Percentiles rank a stretch among this genome's conserved stretches.
These are phyloP conservation scores for Coemansia sp. DNA, from an alignment of 192 early-diverging fungal species.

Conservation along the genomic window DNA sequence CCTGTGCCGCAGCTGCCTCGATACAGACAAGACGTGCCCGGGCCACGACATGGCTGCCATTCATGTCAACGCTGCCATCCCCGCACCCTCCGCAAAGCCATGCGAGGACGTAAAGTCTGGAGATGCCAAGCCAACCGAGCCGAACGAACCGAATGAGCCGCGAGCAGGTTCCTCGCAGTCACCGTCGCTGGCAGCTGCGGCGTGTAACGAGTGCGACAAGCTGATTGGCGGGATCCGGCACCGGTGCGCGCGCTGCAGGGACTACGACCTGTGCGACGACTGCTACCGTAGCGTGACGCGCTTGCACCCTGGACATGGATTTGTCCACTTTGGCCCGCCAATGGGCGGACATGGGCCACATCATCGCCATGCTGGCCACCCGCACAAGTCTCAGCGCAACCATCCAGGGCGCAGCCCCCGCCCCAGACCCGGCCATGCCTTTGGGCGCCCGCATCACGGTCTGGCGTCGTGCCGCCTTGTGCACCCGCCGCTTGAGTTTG, in stretches of 20 bases:
- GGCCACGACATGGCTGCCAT: slow-evolving; percentile 55
- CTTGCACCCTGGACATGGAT: slow-evolving; percentile 44
- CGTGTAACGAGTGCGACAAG: slow-evolving; percentile 61
- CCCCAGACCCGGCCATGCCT: not conserved
- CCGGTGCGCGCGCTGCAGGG: slow-evolving; percentile 58
- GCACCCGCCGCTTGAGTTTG: slow-evolving; percentile 10
- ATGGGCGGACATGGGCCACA: slow-evolving; percentile 3
- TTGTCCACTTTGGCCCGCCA: slow-evolving; percentile 45
- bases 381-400: not conserved
- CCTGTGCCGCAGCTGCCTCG: slow-evolving; percentile 28
- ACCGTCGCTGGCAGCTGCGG: not conserved
- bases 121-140: not conserved
- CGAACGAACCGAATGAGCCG: not conserved
- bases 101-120: not conserved
- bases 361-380: slow-evolving; percentile 8
- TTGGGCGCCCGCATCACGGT: not conserved
- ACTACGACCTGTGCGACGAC: slow-evolving; percentile 56
- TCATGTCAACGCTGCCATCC: slow-evolving; percentile 9
- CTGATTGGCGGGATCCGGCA: slow-evolving; percentile 59
- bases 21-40: slow-evolving; percentile 39
- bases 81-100: not conserved
- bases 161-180: not conserved
- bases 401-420: not conserved
- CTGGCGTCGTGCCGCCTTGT: slow-evolving; percentile 5
- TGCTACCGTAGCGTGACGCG: slow-evolving; percentile 49